Evolutionary conservation across 2,329 filamentous ascomycete genomes (phyloP), one percentile per base, ranked within the genome.

Genomic region (Cadophora gregata): DNA sequence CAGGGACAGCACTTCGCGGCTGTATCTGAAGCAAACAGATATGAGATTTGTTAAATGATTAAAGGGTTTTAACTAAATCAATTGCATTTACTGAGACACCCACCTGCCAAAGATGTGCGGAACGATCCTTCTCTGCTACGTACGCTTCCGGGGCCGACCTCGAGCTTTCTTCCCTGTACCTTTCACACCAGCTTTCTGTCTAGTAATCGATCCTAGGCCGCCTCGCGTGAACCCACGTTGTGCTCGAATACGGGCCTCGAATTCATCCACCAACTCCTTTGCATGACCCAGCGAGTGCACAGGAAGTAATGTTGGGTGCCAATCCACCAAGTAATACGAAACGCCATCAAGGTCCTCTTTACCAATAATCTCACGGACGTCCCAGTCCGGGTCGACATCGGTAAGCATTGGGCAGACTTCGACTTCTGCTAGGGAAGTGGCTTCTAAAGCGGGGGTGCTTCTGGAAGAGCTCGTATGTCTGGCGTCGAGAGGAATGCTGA

Each of bases 391-490:
- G 27, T 53, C 50, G 12, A 53, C 27, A 53, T 53, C 50, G 50
- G 50, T 53, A 31, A 53, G 7, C 50, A 53, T 24, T 53, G 27
- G 16, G 50, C 50, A 53, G 50, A 53, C 50, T 31, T 53, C 50
- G 9, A 31, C 12, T 53, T 53, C 50, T 53, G 27, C n/a, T 53
- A 1, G 50, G n/a, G 50, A 53, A 53, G 50, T 53, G 25, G n/a
- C 24, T 29, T 53, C 50, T 19, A 16, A 31, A 16, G 50, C 50
- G 16, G 27, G 50, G 50, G 50, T 31, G n/a, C 50, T 53, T 53
- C 50, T 53, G 14, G 51, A 31, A 55, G 27, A 55, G 51, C 51
- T 55, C 3, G 51, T 55, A 55, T n/a, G 51, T 55, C 51, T 55
- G 19, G 27, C 51, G 27, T 55, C 16, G 51, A 55, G 51, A 55